phyloP scores from a whole-genome alignment of 805 yeast species.

The Tetrapisispora taiwanensis region DNA sequence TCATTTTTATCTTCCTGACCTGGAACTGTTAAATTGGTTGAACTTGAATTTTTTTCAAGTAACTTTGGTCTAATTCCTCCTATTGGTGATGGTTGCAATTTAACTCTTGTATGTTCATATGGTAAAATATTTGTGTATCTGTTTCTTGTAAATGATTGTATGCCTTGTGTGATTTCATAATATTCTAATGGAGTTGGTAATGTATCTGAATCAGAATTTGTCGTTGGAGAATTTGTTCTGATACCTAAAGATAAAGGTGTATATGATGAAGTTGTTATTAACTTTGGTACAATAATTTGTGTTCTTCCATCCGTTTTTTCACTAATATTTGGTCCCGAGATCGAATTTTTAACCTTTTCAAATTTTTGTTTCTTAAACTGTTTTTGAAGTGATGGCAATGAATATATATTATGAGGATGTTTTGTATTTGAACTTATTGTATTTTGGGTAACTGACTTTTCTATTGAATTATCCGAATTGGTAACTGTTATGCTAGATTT shows the following conservation, averaged over 20 bases:
- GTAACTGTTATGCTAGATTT: too few relatives aligned
- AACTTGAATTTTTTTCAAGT: background rate
- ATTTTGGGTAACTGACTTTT: background rate
- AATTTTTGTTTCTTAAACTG: slow-evolving; percentile 12
- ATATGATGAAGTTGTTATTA: background rate
- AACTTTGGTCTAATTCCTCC: background rate
- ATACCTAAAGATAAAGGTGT: background rate
- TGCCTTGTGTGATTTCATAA: slow-evolving; percentile 50
- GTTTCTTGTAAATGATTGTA: slow-evolving; percentile 69
- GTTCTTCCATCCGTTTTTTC: background rate
- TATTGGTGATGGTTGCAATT: slow-evolving; percentile 27
- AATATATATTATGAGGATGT: slow-evolving; percentile 14
- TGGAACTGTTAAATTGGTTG: background rate
- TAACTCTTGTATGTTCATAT: slow-evolving; percentile 76
- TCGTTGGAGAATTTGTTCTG: slow-evolving; percentile 7
- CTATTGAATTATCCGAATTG: background rate
- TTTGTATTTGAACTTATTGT: background rate
- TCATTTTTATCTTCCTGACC: background rate
- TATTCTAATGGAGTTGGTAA: slow-evolving; percentile 24
- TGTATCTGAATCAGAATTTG: slow-evolving; percentile 9
- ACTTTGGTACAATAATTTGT: background rate
- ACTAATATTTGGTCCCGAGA: background rate
- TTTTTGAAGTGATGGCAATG: slow-evolving; percentile 16
- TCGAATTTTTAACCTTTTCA: background rate
- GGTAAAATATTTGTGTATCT: slow-evolving; percentile 81